A percentile compares a stretch with the other conserved stretches of the same genome.
Conservation (phyloP, 306 rosid species). For the Carpinus viminea region DNA sequence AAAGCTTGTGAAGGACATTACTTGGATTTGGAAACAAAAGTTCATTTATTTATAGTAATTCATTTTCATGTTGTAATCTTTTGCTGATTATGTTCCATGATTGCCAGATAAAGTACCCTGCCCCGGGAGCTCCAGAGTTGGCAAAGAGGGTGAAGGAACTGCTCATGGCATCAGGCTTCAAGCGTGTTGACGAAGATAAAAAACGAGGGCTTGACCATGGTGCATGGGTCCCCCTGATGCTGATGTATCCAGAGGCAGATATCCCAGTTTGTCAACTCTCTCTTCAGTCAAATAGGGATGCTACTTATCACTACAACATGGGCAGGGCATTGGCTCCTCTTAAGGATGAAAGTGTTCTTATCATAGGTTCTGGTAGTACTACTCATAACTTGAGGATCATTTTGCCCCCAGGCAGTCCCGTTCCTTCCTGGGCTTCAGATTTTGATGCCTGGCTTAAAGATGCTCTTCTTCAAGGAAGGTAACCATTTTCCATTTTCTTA, state of each 20-base stretch:
- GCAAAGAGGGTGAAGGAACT: conserved; percentile 72
- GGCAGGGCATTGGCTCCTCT: conserved; percentile 82
- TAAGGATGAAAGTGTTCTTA: conserved; percentile 70
- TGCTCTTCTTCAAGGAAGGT: conserved; percentile 72
- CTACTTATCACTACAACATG: conserved; percentile 57
- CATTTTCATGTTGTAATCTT: background rate
- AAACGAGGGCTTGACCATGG: conserved; percentile 88
- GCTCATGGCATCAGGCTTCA: conserved; percentile 42
- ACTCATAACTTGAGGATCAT: conserved; percentile 65
- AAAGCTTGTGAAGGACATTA: background rate
- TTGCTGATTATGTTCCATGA: background rate
- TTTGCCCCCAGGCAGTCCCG: background rate
- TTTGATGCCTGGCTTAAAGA: conserved; percentile 78
- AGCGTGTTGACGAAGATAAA: conserved; percentile 56
- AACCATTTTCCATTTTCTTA: conserved; percentile 10
- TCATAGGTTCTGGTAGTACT: conserved; percentile 83
- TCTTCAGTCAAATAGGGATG: conserved; percentile 55
- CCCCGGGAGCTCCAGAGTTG: conserved; percentile 73
- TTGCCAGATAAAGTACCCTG: conserved; percentile 68
- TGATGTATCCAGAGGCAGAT: conserved; percentile 87
- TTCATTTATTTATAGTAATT: background rate
- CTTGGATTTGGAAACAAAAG: conserved; percentile 1
- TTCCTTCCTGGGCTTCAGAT: conserved; percentile 65
- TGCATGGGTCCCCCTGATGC: conserved; percentile 78
- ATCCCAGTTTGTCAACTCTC: conserved; percentile 87